Evolutionary conservation across 495 filamentous ascomycete species (phyloP).

Genomic region (Jackrogersella multiformis): DNA sequence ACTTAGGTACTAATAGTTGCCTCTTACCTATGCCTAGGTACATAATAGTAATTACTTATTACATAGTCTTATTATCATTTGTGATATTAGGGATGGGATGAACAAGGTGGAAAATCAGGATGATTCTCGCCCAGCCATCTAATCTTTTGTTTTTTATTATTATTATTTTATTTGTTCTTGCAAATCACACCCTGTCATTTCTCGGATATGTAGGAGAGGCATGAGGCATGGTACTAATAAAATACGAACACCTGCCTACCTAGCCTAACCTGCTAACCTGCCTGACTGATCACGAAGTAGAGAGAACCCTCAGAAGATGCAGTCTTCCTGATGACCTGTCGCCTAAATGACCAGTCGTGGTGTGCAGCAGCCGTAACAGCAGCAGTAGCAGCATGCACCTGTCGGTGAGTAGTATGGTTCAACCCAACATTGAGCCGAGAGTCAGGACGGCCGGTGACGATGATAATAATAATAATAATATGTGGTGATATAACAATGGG

Average conservation of each 20-base stretch:
- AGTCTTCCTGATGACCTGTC: slow-evolving; percentile 22
- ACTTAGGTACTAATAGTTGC: too few relatives aligned
- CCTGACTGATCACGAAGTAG: too few relatives aligned
- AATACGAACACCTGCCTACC: slow-evolving; percentile 13
- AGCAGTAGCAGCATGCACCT: slow-evolving; percentile 32
- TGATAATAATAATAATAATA: background rate
- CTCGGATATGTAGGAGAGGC: slow-evolving; percentile 25
- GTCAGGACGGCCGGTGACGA: slow-evolving; percentile 19
- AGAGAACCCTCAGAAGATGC: slow-evolving; percentile 10
- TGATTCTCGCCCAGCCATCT: slow-evolving; percentile 14
- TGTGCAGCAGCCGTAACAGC: slow-evolving; percentile 38
- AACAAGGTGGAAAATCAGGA: slow-evolving; percentile 8
- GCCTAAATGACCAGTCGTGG: slow-evolving; percentile 35
- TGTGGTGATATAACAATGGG: background rate
- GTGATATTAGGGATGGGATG: slow-evolving; percentile 4
- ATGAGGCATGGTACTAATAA: slow-evolving; percentile 2
- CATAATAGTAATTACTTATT: too few relatives aligned
- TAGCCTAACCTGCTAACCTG: too few relatives aligned
- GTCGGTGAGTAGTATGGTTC: slow-evolving; percentile 40
- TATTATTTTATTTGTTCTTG: too few relatives aligned
- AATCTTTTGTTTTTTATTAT: too few relatives aligned
- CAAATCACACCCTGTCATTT: slow-evolving; percentile 42
- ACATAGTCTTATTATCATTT: background rate
- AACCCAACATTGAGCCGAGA: slow-evolving; percentile 33
- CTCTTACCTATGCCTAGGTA: too few relatives aligned